These are phyloP conservation scores for Helenozyma baotianmanensis DNA, from an alignment of 805 yeast species.

Conservation along the genomic window DNA sequence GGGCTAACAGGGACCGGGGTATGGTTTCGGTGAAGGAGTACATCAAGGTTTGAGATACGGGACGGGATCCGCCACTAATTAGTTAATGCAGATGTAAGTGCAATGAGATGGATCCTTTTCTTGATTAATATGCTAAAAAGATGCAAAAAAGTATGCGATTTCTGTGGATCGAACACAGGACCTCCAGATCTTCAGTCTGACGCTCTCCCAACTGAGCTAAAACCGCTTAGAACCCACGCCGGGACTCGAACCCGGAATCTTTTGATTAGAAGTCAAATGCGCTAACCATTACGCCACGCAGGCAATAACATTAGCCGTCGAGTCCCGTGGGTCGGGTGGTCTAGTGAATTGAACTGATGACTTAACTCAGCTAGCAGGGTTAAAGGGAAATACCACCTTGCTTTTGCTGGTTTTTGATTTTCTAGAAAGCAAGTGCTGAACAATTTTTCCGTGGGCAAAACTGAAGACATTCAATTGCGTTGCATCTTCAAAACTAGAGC, in stretches of 20 bases:
- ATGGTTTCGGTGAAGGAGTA: conserved; percentile 55
- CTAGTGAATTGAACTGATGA: background rate
- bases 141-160: conserved; percentile 6
- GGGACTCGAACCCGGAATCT: conserved; percentile 20
- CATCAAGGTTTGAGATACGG: conserved; percentile 29
- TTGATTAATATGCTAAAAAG: conserved; percentile 1
- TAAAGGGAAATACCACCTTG: too few species aligned
- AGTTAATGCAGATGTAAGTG: background rate
- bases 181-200: conserved; percentile 19
- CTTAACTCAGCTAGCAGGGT: too few species aligned
- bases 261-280: conserved; percentile 18
- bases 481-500: too few species aligned
- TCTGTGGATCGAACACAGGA: conserved; percentile 15
- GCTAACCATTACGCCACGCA: conserved; percentile 20
- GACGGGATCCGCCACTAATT: background rate
- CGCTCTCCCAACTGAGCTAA: conserved; percentile 24
- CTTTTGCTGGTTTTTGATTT: too few species aligned
- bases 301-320: too few species aligned
- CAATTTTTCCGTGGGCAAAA: too few species aligned
- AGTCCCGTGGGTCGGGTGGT: background rate
- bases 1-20: conserved; percentile 66
- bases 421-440: too few species aligned
- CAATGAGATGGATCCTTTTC: too few species aligned
- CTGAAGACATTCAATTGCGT: too few species aligned
- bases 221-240: conserved; percentile 18